Base-by-base conservation (phyloP, 2,329 filamentous ascomycete species). In the Cladosporium sp. region DNA sequence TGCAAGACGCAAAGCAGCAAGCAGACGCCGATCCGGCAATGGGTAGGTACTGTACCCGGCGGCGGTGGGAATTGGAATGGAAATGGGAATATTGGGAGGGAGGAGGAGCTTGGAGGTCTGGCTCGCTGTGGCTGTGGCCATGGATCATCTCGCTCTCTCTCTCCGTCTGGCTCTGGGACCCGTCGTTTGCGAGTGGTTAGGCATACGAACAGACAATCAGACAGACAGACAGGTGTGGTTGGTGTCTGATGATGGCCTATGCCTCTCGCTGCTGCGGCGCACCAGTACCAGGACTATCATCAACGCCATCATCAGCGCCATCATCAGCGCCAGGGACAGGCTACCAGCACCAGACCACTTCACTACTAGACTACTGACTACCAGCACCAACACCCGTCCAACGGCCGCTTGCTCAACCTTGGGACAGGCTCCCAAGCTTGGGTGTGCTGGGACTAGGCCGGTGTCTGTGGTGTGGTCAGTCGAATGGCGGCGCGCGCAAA, bases 401-500 rank as follows among this genome's bases (percentile, higher is more conserved):
- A 47, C 59, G 34, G 32, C 47, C 52, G 52, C 41, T 47, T 47
- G 41, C 15, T 51, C 47, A 63, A 54, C 60, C 44, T 32, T 54
- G 15, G 59, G 28, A 54, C 51, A n/a, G 38, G 5, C 18, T 47
- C 14, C 2, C 58, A 49, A 49, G 24, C 58, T 60, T 60, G 58
- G 58, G 28, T 49, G 38, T 41, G 34, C 11, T 36, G 30, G 34
- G 34, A 36, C 34, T 36, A 36, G 34, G 14, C 30, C 34, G 14
- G 34, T 15, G 34, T 36, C 34, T 32, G 30, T 32, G 12, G 24
- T 15, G n/a, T 47, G 34, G n/a, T 24, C 32, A 38, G 24, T 36
- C 57, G 57, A 59, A 38, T 59, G 38, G 57, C 70, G 71, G 69
- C 69, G 71, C 69, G 69, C 66, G 41, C 67, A 68, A 75, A 74